phyloP scores from a whole-genome alignment of 768 basidiomycete species.

The Nidula microcarpa region DNA sequence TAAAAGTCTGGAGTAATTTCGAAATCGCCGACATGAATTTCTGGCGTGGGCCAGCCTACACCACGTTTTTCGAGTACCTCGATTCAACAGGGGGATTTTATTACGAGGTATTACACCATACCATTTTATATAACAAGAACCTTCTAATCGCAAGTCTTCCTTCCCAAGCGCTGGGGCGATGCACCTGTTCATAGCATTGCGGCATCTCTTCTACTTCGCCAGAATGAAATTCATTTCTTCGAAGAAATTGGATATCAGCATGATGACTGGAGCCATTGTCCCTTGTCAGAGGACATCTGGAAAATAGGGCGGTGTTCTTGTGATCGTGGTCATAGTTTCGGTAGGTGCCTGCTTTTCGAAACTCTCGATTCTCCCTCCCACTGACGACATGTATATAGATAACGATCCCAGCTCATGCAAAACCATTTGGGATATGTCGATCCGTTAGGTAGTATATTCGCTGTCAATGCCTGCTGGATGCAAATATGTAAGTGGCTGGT shows the following conservation, averaged over 20 bases:
- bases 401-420: neutral
- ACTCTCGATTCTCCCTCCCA: neutral
- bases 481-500: too few species aligned
- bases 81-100: constrained; percentile 87
- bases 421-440: neutral
- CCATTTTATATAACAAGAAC: neutral
- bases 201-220: constrained; percentile 68
- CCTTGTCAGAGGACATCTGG: constrained; percentile 11
- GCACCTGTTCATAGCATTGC: constrained; percentile 78
- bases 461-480: too few species aligned
- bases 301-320: neutral
- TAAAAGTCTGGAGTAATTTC: constrained; percentile 83
- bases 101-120: constrained; percentile 58
- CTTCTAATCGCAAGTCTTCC: neutral
- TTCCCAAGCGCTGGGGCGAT: constrained; percentile 71
- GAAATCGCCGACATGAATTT: constrained; percentile 90
- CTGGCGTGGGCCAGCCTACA: constrained; percentile 83
- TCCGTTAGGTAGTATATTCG: too few species aligned
- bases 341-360: neutral
- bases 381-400: neutral
- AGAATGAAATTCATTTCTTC: constrained; percentile 80
- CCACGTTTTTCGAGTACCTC: constrained; percentile 77
- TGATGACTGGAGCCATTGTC: constrained; percentile 77
- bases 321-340: neutral
- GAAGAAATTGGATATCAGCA: constrained; percentile 83